Evolutionary conservation across 2,329 filamentous ascomycete genomes (phyloP).

Genomic region (Davidsoniella virescens): DNA sequence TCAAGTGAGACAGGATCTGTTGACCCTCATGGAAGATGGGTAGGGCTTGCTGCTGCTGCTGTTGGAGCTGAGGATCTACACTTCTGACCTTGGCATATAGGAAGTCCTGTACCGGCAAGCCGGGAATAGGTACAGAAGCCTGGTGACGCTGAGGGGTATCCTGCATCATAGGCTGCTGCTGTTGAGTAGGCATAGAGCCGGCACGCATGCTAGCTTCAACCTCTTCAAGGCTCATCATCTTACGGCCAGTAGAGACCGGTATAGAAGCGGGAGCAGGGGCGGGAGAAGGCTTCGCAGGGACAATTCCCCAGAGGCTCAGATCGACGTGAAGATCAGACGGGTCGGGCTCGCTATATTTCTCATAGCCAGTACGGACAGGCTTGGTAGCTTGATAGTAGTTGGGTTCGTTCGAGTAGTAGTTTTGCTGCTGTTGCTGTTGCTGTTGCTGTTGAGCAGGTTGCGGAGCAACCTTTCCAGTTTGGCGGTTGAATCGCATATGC

Average conservation of each 20-base stretch:
- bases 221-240: slow-evolving; percentile 91
- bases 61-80: slow-evolving; percentile 20
- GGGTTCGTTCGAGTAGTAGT: slow-evolving; percentile 10
- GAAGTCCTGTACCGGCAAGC: slow-evolving; percentile 12
- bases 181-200: slow-evolving; percentile 24
- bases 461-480: slow-evolving; percentile 28
- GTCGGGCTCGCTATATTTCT: slow-evolving; percentile 72
- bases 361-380: slow-evolving; percentile 68
- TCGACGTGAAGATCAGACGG: slow-evolving; percentile 85
- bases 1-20: slow-evolving; percentile 27
- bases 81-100: slow-evolving; percentile 10
- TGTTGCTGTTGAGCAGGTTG: slow-evolving; percentile 19
- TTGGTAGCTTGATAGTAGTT: slow-evolving; percentile 22
- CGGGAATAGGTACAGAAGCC: slow-evolving; percentile 2
- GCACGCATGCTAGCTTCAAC: slow-evolving; percentile 82
- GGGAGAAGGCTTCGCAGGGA: slow-evolving; percentile 32
- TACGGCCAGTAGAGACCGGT: slow-evolving; percentile 32
- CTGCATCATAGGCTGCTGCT: slow-evolving; percentile 8
- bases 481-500: slow-evolving; percentile 65
- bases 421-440: slow-evolving; percentile 23
- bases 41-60: slow-evolving; percentile 15
- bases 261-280: slow-evolving; percentile 19
- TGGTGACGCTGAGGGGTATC: slow-evolving; percentile 10
- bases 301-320: slow-evolving; percentile 78
- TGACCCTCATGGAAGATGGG: slow-evolving; percentile 19